Evolutionary conservation across 441 rosid genomes (phyloP), one percentile per base, ranked within the genome.

Genomic region (Erodium moschatum): DNA sequence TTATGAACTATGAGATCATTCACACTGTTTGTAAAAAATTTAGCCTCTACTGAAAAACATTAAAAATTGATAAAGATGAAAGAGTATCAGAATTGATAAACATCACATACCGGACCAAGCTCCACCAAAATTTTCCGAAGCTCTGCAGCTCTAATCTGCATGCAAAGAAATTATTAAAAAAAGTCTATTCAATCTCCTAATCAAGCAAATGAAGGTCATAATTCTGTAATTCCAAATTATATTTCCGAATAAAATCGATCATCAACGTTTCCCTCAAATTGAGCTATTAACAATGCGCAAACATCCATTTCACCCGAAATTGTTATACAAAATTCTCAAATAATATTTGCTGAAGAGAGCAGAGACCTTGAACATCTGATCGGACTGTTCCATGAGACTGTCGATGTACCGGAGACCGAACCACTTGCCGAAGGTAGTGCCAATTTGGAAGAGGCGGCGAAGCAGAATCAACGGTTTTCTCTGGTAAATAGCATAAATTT

Each of bases 91-190:
- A 4, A 8, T 27, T 5, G 12, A 40, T 4, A 21, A 20, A 40
- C 19, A 73, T 54, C 54, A 73, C 95, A 24, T 87, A 92, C 98
- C 73, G 97, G 98, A 44, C 98, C 98, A 60, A 92, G 89, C 71
- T 90, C 96, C 72, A 82, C 81, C 70, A 92, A 81, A 69, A 90
- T 81, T 76, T 79, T 80, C 78, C 98, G 84, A 75, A 92, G 90
- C 81, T 90, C 88, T 48, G 86, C 89, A 65, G 97, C 98, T 82
- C 98, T 87, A 72, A 85, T 82, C 97, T 92, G 85, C 73, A 72
- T 54, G 18, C 33, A 40, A 69, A 56, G 33, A 67, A 9, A 16
- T 64, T 7, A 61, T n/a, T n/a, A n/a, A n/a, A 24, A 67, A 15
- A 46, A n/a, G 12, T 16, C 8, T 48, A 29, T 13, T 29, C 20